Evolutionary conservation across 129 eudicot genomes (phyloP), one percentile per base, ranked within the genome.

Genomic region (Escallonia herrerae): DNA sequence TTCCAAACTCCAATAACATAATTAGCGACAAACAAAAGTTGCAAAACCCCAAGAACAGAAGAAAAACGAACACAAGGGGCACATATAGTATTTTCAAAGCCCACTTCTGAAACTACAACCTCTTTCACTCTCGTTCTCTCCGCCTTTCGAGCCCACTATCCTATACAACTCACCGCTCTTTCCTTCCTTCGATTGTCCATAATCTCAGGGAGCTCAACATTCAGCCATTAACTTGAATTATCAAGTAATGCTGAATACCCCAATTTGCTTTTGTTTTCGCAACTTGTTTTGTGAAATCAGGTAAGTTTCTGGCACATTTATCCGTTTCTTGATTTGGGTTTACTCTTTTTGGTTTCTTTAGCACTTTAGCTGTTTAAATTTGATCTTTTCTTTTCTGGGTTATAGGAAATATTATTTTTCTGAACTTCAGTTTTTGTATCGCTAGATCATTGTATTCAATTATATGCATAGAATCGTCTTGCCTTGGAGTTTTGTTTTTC

Each of bases 61-160:
- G 42, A 64, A 9, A 65, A 49, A 49, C 44, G 12, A 66, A 54
- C 41, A 65, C 12, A 0, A 51, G n/a, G 15, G 38, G 49, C 37
- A 49, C 9, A 6, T 40, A 39, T 15, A n/a, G n/a, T 12, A 11
- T 15, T 52, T 37, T 8, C 33, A 1, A 11, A 55, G 48, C 40
- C 53, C 44, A n/a, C 40, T 72, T 72, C 71, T 64, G 77, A 72
- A 60, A 56, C 77, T 46, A 62, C 61, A 64, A 64, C 69, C 33
- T 48, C 49, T n/a, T 39, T 40, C 58, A 38, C 67, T 46, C 77
- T 71, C 46, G 76, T 43, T 52, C 40, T 42, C 62, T 71, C 63
- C 76, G 76, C 69, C 76, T 42, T 43, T 53, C 46, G 44, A 40
- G 63, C 14, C 53, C 53, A 14, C 60, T 56, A 37, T 67, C n/a